These are phyloP conservation scores for Citrus mangshanensis DNA, from an alignment of 345 rosid genomes.

Conservation along the genomic window DNA sequence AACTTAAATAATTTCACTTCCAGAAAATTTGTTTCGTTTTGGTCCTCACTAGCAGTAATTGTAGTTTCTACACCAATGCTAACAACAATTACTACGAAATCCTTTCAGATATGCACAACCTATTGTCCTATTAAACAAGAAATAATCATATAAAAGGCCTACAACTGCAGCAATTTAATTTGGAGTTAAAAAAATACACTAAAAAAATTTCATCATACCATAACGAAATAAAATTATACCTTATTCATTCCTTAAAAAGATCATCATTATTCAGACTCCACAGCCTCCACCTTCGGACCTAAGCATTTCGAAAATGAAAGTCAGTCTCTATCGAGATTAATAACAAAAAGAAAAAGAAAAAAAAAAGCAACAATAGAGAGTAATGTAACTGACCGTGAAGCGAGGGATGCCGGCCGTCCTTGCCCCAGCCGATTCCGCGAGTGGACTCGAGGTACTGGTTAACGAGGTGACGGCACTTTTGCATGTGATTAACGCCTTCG, in stretches of 20 bases:
- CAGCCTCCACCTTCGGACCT: constrained; percentile 63
- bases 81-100: neutral
- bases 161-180: neutral
- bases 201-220: neutral
- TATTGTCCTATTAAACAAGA: neutral
- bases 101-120: neutral
- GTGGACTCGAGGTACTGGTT: constrained; percentile 90
- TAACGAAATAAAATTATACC: neutral
- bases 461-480: constrained; percentile 96
- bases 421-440: constrained; percentile 99
- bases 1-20: neutral
- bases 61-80: neutral
- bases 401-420: constrained; percentile 88
- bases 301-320: constrained; percentile 12
- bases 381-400: constrained; percentile 58
- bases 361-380: neutral
- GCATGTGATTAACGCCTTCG: constrained; percentile 95
- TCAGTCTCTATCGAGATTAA: neutral
- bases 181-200: neutral
- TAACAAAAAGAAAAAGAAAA: neutral
- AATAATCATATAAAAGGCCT: neutral
- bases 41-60: neutral
- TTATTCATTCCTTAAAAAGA: neutral
- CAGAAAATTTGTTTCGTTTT: neutral
- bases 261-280: constrained; percentile 40